Evolutionary conservation across 164 flowering plant species (phyloP), one percentile per base, ranked within the genome.

Genomic region (Protea cynaroides): DNA sequence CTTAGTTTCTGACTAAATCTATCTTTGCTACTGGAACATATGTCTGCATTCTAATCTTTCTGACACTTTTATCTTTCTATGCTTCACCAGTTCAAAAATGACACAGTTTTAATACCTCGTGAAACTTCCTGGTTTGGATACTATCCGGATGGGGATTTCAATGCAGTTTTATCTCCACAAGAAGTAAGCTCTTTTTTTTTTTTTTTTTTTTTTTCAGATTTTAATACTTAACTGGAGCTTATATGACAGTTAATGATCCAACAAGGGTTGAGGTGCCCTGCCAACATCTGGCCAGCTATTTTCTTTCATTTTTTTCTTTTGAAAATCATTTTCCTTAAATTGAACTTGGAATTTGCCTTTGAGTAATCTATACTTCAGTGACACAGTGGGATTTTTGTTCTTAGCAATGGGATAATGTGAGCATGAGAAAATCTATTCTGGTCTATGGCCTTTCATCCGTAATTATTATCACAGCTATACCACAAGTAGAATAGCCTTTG

Each of bases 121-220:
- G 97, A 95, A 77, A 95, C 97, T 5, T 64, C 97, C 49, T 92
- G 97, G 99, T 95, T 92, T 73, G 99, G 97, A 62, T 92, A 92
- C 69, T 95, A 95, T 69, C 90, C 92, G 14, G 97, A 95, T 76
- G 97, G 96, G 4, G 81, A 82, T 29, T 94, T 86, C 69, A 67
- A 74, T 3, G 77, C 91, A 54, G 72, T 88, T 77, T 63, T 88
- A 75, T 68, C 86, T 49, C 81, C 92, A 29, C 81, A 82, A 58
- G 65, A 85, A 96, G 99, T 92, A 76, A 63, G 36, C 36, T 21
- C 21, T 58, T 21, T 46, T n/a, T n/a, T n/a, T n/a, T n/a, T n/a
- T n/a, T n/a, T n/a, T n/a, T n/a, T n/a, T n/a, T n/a, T n/a, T 53
- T 12, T 9, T 52, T 49, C 49, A 4, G 21, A 56, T 51, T 12